Evolutionary conservation across 768 basidiomycete species (phyloP).

Genomic region (Boletus sp.): DNA sequence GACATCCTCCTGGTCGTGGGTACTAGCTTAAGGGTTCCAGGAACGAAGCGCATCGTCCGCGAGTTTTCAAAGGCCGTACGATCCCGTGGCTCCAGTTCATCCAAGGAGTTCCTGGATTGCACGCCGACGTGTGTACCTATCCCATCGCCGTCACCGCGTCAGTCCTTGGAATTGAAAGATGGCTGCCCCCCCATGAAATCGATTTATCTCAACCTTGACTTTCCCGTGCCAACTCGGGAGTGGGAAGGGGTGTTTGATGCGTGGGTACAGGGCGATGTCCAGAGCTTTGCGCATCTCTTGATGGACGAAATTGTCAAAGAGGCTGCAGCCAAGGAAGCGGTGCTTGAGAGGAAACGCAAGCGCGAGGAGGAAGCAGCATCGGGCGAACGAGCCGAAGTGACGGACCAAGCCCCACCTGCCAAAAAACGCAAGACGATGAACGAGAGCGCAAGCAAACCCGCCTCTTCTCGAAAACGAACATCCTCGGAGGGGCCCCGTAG

Average conservation of each 20-base stretch:
- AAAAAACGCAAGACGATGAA: constrained; percentile 25
- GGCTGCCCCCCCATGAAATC: constrained; percentile 58
- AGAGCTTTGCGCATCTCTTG: constrained; percentile 65
- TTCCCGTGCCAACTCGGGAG: constrained; percentile 78
- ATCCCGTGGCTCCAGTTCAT: constrained; percentile 40
- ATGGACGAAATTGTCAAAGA: constrained; percentile 57
- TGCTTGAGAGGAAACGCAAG: constrained; percentile 52
- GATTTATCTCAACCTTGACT: constrained; percentile 83
- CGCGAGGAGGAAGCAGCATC: constrained; percentile 46
- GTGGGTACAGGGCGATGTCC: constrained; percentile 88
- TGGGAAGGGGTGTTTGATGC: constrained; percentile 91
- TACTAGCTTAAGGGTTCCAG: constrained; percentile 84
- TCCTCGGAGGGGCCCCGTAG: constrained; percentile 20
- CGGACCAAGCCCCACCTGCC: constrained; percentile 15
- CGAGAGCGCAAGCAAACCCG: constrained; percentile 9
- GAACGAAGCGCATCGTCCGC: constrained; percentile 87
- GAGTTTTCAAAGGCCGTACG: constrained; percentile 81
- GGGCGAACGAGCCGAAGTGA: constrained; percentile 11
- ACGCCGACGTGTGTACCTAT: constrained; percentile 34
- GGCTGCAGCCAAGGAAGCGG: constrained; percentile 49
- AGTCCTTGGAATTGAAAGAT: constrained; percentile 33
- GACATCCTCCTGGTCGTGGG: constrained; percentile 88
- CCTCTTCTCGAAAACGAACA: constrained; percentile 22
- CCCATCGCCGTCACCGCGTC: constrained; percentile 49
- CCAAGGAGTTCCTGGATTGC: constrained; percentile 29